Conservation (phyloP, 306 rosid genomes). For the Malus sieversii region DNA sequence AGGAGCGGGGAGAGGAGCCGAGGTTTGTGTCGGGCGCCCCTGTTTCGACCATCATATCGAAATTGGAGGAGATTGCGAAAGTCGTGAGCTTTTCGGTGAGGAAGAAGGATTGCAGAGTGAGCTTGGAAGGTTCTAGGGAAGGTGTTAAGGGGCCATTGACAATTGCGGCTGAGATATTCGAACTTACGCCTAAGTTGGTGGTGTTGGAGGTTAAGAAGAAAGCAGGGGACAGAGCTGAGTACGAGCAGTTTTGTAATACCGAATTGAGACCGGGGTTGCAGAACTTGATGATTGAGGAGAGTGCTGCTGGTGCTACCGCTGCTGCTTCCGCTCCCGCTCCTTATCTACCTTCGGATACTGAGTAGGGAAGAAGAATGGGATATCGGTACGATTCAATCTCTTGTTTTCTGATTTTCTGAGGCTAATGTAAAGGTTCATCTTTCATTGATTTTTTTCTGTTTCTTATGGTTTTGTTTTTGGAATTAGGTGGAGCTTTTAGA, state of each 20-base stretch:
- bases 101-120: conserved; percentile 85
- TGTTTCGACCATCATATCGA: conserved; percentile 60
- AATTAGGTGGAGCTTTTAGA: conserved; percentile 25
- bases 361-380: conserved; percentile 8
- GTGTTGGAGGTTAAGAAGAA: conserved; percentile 86
- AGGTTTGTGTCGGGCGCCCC: conserved; percentile 73
- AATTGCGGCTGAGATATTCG: conserved; percentile 83
- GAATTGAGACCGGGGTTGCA: conserved; percentile 66
- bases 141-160: conserved; percentile 81
- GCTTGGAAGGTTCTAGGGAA: conserved; percentile 75
- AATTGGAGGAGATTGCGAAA: conserved; percentile 76
- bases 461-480: conserved; percentile 27
- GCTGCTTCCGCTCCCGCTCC: conserved; percentile 21
- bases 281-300: conserved; percentile 48
- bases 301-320: conserved; percentile 4
- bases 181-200: conserved; percentile 68
- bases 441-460: conserved; percentile 9
- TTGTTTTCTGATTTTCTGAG: neutral
- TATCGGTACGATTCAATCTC: conserved; percentile 24
- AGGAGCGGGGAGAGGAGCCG: conserved; percentile 65
- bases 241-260: conserved; percentile 50
- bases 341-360: conserved; percentile 19
- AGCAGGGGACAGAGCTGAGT: conserved; percentile 73
- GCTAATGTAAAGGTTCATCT: conserved; percentile 29
- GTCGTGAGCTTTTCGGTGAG: conserved; percentile 71